Percentiles rank a stretch among this genome's conserved stretches.
Evolutionary conservation across 768 basidiomycete genomes (phyloP).

Genomic region (Lactarius hengduanensis): DNA sequence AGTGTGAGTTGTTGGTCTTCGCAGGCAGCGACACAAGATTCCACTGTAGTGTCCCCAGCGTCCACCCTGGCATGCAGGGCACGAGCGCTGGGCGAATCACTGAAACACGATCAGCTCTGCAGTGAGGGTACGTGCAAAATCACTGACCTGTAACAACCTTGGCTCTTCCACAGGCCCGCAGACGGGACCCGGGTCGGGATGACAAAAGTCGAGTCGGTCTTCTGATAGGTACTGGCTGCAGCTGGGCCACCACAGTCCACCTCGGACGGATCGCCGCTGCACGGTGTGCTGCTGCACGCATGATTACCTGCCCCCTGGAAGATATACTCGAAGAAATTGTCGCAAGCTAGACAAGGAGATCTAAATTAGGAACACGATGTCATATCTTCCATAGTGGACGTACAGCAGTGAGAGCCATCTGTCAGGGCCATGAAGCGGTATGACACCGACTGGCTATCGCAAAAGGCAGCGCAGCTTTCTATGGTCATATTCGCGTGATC

Average conservation of each 20-base stretch:
- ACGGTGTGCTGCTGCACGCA: constrained; percentile 53
- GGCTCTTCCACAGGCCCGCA: constrained; percentile 61
- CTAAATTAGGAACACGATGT: no score
- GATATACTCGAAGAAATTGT: constrained; percentile 41
- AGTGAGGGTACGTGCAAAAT: background rate
- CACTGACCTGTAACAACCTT: constrained; percentile 69
- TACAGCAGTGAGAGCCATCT: constrained; percentile 61
- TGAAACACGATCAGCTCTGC: constrained; percentile 15
- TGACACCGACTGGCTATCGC: constrained; percentile 36
- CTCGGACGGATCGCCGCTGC: constrained; percentile 55
- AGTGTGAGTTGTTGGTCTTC: constrained; percentile 65
- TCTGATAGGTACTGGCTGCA: constrained; percentile 55
- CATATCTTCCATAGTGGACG: background rate
- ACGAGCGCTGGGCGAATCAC: constrained; percentile 38
- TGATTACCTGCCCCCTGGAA: constrained; percentile 41
- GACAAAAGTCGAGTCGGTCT: constrained; percentile 43
- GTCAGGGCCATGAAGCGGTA: constrained; percentile 72
- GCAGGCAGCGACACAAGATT: constrained; percentile 64
- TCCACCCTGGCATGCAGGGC: constrained; percentile 34
- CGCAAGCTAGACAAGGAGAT: background rate
- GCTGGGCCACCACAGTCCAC: constrained; percentile 55
- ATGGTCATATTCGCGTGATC: constrained; percentile 58
- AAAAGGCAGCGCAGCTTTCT: constrained; percentile 46
- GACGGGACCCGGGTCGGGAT: constrained; percentile 52
- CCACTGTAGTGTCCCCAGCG: constrained; percentile 57